Evolutionary conservation across 2,329 filamentous ascomycete species (phyloP), one percentile per base, ranked within the genome.

Genomic region (Aureobasidium lini): DNA sequence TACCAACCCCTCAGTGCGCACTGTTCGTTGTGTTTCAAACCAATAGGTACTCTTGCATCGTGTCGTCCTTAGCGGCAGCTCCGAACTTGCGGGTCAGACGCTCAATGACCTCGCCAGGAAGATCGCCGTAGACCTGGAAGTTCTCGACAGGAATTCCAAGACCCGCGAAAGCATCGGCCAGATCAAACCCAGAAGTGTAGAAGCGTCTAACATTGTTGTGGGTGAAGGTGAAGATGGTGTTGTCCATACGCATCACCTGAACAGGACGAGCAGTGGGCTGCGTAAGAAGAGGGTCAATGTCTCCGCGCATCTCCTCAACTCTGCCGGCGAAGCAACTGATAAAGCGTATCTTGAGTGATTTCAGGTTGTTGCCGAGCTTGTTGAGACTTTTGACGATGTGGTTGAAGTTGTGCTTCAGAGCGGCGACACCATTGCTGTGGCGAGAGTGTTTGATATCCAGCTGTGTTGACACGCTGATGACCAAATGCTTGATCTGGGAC

Each of bases 331-430:
- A 54, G 39, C 37, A 34, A 15, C 23, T 40, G 6, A 34, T 18
- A n/a, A 43, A 32, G n/a, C 50, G 37, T 3, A 54, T 43, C 10
- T 34, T 54, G 2, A 54, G 18, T 7, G 37, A 54, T 11, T 54
- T 37, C 1, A 54, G 39, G 6, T 18, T 54, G 39, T 54, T 54
- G 6, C 37, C 50, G 1, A 40, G 37, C 28, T 43, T 16, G n/a
- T 44, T 44, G 16, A 54, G 39, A 34, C 50, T 54, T 28, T 54
- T 34, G n/a, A 54, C 50, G 6, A 54, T 36, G 29, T 54, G 50
- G 16, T 44, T 54, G 50, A 54, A 43, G 39, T 54, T 54, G 50
- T 54, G 50, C 50, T 54, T 54, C 3, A 54, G 15, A 28, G 50
- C 50, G 6, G 50, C 50, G 31, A 54, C 31, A 13, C 50, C 50